These are phyloP conservation scores for Schizochytrium sp. DNA, from an alignment of 108 stramenopile genomes.

Conservation along the genomic window DNA sequence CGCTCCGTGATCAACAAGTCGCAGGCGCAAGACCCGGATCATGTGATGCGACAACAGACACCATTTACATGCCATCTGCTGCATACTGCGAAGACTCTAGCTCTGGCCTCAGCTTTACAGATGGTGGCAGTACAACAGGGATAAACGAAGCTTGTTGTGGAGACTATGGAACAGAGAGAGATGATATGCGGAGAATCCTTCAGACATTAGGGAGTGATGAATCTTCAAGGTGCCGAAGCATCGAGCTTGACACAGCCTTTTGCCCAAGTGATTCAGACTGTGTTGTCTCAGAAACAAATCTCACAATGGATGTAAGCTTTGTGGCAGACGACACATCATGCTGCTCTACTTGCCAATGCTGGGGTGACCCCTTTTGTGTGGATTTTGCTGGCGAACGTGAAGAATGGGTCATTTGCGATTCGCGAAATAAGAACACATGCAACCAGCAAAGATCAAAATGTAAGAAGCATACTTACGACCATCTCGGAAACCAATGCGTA, in stretches of 20 bases:
- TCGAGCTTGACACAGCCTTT: neutral
- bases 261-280: neutral
- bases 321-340: neutral
- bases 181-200: no score
- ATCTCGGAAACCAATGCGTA: slow-evolving; percentile 22
- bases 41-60: no score
- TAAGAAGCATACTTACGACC: slow-evolving; percentile 16
- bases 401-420: slow-evolving; percentile 45
- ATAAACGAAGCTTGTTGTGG: no score
- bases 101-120: no score
- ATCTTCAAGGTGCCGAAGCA: neutral
- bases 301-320: neutral
- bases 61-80: no score
- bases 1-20: no score
- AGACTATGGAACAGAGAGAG: no score
- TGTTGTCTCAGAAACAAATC: neutral
- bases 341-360: slow-evolving; percentile 57
- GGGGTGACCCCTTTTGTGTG: slow-evolving; percentile 45
- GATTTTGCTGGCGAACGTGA: slow-evolving; percentile 12
- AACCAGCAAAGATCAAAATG: neutral
- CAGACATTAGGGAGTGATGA: no score
- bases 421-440: neutral
- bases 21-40: no score
- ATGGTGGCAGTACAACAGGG: no score
- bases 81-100: no score